phyloP scores from a whole-genome alignment of 352 stramenopile genomes.

The Aphanomyces euteiches region DNA sequence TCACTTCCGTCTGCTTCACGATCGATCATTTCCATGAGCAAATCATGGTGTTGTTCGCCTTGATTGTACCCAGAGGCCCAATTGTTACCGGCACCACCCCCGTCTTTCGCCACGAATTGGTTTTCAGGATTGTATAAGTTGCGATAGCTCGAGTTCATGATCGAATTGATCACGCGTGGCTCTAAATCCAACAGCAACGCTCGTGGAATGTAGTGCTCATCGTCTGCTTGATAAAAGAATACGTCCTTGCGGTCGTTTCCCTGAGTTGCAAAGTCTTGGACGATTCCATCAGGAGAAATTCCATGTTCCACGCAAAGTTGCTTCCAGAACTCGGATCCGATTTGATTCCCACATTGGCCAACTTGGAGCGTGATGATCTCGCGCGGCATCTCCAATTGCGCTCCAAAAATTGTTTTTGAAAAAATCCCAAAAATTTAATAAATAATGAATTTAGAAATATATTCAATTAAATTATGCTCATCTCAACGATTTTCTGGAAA shows the following conservation, averaged over 20 bases:
- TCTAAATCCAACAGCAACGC: constrained; percentile 98
- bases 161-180: constrained; percentile 91
- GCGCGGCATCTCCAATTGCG: constrained; percentile 79
- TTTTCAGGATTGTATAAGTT: constrained; percentile 99
- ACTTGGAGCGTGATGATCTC: constrained; percentile 99
- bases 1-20: constrained; percentile 94
- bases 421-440: not conserved
- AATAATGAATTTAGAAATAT: too few relatives aligned
- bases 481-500: not conserved
- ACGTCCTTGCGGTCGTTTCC: constrained; percentile 98
- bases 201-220: constrained; percentile 98
- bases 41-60: constrained; percentile 92
- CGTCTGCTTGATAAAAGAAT: constrained; percentile 99
- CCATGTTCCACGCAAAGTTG: constrained; percentile 98
- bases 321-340: constrained; percentile 99
- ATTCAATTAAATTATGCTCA: too few relatives aligned
- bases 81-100: constrained; percentile 90
- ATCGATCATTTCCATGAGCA: constrained; percentile 99
- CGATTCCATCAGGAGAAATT: constrained; percentile 95
- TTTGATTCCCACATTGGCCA: constrained; percentile 99
- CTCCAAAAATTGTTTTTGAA: constrained; percentile 14
- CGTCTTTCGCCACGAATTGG: constrained; percentile 92
- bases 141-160: constrained; percentile 87
- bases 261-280: constrained; percentile 90
- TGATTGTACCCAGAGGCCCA: constrained; percentile 91